phyloP scores from a whole-genome alignment of 106 monocot genomes.

The Apostasia shenzhenica region DNA sequence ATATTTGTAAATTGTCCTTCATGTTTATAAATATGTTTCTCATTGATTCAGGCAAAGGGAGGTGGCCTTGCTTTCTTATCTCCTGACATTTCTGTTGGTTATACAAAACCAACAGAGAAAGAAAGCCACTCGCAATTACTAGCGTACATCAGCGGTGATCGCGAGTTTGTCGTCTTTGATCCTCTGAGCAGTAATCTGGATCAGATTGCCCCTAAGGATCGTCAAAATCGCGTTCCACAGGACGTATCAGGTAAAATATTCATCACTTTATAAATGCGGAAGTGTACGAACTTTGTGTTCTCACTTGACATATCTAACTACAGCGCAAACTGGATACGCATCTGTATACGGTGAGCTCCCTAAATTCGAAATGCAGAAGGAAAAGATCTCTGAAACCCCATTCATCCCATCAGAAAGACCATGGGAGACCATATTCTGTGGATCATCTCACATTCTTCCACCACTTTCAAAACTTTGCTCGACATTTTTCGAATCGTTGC shows the following conservation, averaged over 20 bases:
- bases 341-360: conserved; percentile 82
- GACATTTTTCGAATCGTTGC: conserved; percentile 60
- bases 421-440: conserved; percentile 87
- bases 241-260: conserved; percentile 48
- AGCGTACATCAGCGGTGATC: conserved; percentile 60
- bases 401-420: conserved; percentile 66
- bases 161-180: conserved; percentile 83
- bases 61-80: conserved; percentile 65
- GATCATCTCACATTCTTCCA: conserved; percentile 78
- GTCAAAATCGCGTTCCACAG: conserved; percentile 12
- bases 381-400: conserved; percentile 29
- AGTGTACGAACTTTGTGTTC: neutral
- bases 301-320: neutral
- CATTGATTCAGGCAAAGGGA: conserved; percentile 51
- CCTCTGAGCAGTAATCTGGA: conserved; percentile 25
- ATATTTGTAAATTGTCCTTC: too few species aligned
- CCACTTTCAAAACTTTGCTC: conserved; percentile 74
- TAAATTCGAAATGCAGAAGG: conserved; percentile 25
- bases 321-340: conserved; percentile 63
- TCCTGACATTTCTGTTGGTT: conserved; percentile 9
- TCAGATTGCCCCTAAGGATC: conserved; percentile 16
- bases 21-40: neutral
- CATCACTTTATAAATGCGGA: neutral
- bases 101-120: conserved; percentile 17
- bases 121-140: conserved; percentile 20